A percentile compares a stretch with the other conserved stretches of the same genome.
Conservation (phyloP, 2,329 filamentous ascomycete species). For the Paracorniculantispora psalliotae region DNA sequence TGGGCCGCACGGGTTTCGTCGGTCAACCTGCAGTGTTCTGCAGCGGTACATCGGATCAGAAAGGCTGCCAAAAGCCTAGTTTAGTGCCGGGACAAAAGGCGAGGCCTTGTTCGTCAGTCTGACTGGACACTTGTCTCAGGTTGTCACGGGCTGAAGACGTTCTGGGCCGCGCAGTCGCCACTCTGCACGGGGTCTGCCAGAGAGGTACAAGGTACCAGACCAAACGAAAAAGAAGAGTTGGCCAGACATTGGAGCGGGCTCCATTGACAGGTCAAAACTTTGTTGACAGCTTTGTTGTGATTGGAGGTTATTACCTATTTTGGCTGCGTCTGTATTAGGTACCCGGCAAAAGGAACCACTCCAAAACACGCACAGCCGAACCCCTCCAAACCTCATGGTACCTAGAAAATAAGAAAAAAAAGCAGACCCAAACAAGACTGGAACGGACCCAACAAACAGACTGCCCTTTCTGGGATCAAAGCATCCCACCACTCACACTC, state of each 20-base stretch:
- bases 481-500: background rate
- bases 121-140: slow-evolving; percentile 4
- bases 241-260: background rate
- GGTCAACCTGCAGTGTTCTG: background rate
- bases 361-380: background rate
- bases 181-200: background rate
- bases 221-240: background rate
- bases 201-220: background rate
- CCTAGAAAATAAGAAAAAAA: background rate
- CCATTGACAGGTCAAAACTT: background rate
- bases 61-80: background rate
- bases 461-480: background rate
- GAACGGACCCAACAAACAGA: background rate
- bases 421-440: background rate
- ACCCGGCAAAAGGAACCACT: background rate
- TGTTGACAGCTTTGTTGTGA: background rate
- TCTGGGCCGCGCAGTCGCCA: slow-evolving; percentile 9
- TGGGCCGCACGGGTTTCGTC: background rate
- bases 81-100: background rate
- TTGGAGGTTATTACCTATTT: background rate
- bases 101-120: background rate
- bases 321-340: background rate
- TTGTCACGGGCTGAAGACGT: background rate
- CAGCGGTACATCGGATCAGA: slow-evolving; percentile 5
- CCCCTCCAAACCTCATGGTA: background rate